Base-by-base conservation (phyloP, 1,139 yeast genomes). In the Yamadazyma dushanensis region DNA sequence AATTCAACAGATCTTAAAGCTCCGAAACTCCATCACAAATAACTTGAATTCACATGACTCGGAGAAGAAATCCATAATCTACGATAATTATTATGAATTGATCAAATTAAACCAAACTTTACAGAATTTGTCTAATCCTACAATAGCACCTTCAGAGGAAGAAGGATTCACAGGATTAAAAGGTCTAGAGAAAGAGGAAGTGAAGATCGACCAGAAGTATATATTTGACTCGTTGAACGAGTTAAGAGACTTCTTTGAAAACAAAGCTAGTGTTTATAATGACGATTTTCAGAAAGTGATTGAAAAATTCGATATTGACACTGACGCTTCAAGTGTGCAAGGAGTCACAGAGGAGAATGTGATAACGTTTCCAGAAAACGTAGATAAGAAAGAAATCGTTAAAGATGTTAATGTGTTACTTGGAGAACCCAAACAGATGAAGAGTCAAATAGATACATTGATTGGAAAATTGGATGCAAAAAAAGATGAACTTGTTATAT, bases 71-170 rank as follows among this genome's bases (percentile, higher is more conserved):
- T 61, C 73, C 15, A 68, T 70, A n/a, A 66, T 70, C 10, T 70
- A 70, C 46, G 71, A 70, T 40, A 70, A 70, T 45, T 70, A 70
- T 53, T 66, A 66, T 40, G 76, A 70, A 37, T 51, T 70, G 38
- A 70, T 70, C 42, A 68, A 67, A 39, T 53, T 70, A 36, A 68
- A 65, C 37, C 60, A 68, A 29, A 63, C 70, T 1, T 54, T 70
- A 37, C 54, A 52, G 11, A 57, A 56, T 18, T 44, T 66, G 10
- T 50, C 65, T n/a, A 47, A 43, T 14, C 56, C 63, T 1, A 44
- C 39, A 13, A 39, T 44, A 3, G 39, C 44, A 3, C 40, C 42
- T 5, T 6, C 38, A 8, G 24, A 19, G 7, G 31, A n/a, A 2
- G 24, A 25, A 8, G 37, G 35, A 6, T 36, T 49, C 24, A 37